Conservation (phyloP, 305 asterid genomes). For the Stenogyne calaminthoides region DNA sequence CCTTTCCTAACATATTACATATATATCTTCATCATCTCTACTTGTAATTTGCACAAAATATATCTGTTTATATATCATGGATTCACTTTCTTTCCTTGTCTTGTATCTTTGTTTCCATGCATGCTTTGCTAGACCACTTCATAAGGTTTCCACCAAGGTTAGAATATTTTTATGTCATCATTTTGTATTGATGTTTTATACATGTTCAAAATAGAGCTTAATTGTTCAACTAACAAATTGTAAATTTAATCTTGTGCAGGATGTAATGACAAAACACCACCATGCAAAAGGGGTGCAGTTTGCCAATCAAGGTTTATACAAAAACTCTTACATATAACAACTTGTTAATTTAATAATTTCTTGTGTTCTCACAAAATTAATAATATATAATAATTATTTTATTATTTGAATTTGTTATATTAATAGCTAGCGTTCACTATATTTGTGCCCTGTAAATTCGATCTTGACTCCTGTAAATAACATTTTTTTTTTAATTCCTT, state of each 20-base stretch:
- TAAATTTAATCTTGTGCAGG: constrained; percentile 30
- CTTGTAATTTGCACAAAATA: constrained; percentile 8
- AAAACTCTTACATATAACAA: no score
- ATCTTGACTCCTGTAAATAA: not conserved
- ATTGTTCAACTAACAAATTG: not conserved
- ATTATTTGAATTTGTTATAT: no score
- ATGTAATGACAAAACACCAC: not conserved
- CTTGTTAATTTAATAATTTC: no score
- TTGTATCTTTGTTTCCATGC: constrained; percentile 55
- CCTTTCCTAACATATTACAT: constrained; percentile 30
- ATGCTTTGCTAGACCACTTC: constrained; percentile 52
- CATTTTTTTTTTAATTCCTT: not conserved
- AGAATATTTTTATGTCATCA: no score
- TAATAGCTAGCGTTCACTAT: no score
- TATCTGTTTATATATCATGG: constrained; percentile 33
- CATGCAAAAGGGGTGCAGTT: constrained; percentile 16
- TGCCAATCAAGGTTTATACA: constrained; percentile 11
- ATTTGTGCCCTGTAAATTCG: no score
- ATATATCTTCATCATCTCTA: not conserved
- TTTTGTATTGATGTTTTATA: not conserved
- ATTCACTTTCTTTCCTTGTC: constrained; percentile 39
- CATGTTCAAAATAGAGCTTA: not conserved
- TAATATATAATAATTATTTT: no score
- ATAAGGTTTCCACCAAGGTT: constrained; percentile 41
- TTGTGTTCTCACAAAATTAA: no score